Evolutionary conservation across 2,329 filamentous ascomycete genomes (phyloP).

Genomic region (Monosporascus ibericus): DNA sequence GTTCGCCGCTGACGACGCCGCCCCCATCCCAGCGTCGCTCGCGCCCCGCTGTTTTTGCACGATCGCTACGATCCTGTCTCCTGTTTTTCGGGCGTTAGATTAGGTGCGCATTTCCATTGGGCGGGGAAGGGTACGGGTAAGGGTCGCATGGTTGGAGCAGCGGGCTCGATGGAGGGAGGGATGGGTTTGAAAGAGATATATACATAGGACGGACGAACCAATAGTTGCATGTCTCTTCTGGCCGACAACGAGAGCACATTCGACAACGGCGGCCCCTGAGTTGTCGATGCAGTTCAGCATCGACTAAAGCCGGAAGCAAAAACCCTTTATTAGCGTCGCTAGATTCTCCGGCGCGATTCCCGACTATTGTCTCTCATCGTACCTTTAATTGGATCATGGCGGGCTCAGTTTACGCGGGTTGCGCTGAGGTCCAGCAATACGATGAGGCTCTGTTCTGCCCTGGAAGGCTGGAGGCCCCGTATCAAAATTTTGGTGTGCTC

Average conservation of each 20-base stretch:
- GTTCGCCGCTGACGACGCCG: slow-evolving; percentile 67
- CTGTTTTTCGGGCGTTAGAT: slow-evolving; percentile 37
- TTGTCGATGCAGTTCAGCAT: slow-evolving; percentile 99
- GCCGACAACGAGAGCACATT: slow-evolving; percentile 88
- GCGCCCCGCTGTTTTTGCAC: slow-evolving; percentile 92
- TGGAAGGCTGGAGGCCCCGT: no score
- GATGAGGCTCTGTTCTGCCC: not conserved
- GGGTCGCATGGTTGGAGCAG: not conserved
- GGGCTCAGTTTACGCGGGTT: slow-evolving; percentile 24
- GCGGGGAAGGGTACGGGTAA: no score
- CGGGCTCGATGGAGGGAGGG: not conserved
- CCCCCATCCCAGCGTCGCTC: slow-evolving; percentile 64
- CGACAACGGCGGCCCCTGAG: slow-evolving; percentile 93
- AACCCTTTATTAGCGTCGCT: not conserved
- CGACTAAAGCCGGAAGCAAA: slow-evolving; percentile 59
- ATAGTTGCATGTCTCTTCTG: slow-evolving; percentile 86
- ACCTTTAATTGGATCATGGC: slow-evolving; percentile 93
- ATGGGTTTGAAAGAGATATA: not conserved
- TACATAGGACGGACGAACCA: slow-evolving; percentile 49
- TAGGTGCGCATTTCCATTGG: no score
- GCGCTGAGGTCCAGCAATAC: slow-evolving; percentile 6
- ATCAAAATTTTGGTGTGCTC: no score
- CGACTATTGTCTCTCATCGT: slow-evolving; percentile 4
- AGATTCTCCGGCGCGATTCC: not conserved
- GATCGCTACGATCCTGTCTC: slow-evolving; percentile 94